Percentiles rank a stretch among this genome's conserved stretches.
These are phyloP conservation scores for Handroanthus guayacan DNA, from an alignment of 257 asterid genomes.

Conservation along the genomic window DNA sequence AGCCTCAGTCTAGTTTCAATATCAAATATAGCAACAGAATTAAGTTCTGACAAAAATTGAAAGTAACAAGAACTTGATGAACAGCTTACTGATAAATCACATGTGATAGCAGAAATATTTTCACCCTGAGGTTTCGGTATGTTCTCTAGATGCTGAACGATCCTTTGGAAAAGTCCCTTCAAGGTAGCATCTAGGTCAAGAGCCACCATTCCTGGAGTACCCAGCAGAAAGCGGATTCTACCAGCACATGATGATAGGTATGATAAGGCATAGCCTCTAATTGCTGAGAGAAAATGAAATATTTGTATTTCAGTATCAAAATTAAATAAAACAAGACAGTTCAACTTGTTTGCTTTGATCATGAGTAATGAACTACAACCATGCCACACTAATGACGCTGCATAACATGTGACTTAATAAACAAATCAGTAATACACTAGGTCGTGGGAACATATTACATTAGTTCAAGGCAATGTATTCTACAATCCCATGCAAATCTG, in stretches of 20 bases:
- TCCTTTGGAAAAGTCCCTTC: constrained; percentile 90
- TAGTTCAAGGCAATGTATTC: background rate
- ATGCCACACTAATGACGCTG: constrained; percentile 7
- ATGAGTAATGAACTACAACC: constrained; percentile 18
- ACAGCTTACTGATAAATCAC: constrained; percentile 92
- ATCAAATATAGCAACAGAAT: constrained; percentile 17
- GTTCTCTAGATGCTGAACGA: constrained; percentile 92
- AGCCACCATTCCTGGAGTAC: constrained; percentile 99
- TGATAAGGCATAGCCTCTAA: constrained; percentile 97
- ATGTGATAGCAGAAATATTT: constrained; percentile 81
- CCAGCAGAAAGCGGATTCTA: constrained; percentile 95
- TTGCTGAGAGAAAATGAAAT: constrained; percentile 63
- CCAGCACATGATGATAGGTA: constrained; percentile 97
- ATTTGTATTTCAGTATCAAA: constrained; percentile 27
- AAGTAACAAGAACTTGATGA: constrained; percentile 30
- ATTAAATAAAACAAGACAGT: constrained; percentile 10
- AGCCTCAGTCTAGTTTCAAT: constrained; percentile 29
- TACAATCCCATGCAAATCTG: constrained; percentile 19
- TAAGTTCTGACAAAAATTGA: constrained; percentile 35
- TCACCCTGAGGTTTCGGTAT: constrained; percentile 96
- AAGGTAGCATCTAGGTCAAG: constrained; percentile 90
- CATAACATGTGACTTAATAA: constrained; percentile 26
- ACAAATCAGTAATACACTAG: constrained; percentile 5
- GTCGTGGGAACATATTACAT: constrained; percentile 21
- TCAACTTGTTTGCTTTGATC: constrained; percentile 27